Conservation (phyloP, 306 rosid genomes). For the Dalbergia cultrata region DNA sequence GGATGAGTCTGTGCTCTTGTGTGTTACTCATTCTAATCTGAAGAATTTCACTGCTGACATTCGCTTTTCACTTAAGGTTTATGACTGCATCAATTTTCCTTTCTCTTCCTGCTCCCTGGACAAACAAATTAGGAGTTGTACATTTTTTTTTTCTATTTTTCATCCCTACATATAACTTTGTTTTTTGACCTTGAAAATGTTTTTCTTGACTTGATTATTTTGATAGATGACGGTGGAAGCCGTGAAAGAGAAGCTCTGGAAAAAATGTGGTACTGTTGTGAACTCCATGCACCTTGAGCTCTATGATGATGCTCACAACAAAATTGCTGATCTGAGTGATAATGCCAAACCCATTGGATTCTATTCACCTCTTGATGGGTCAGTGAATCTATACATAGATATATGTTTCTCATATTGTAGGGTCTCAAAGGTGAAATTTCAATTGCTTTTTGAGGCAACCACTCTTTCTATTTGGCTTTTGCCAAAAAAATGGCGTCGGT, state of each 20-base stretch:
- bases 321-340: conserved; percentile 69
- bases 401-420: background rate
- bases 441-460: background rate
- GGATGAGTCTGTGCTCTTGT: conserved; percentile 71
- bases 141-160: background rate
- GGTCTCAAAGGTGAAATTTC: background rate
- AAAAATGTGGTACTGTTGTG: conserved; percentile 81
- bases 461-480: background rate
- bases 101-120: no score
- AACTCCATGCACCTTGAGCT: conserved; percentile 80
- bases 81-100: background rate
- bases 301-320: conserved; percentile 68
- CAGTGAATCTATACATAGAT: background rate
- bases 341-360: conserved; percentile 73
- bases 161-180: background rate
- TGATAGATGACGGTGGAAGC: conserved; percentile 69
- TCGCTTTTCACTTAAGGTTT: conserved; percentile 78
- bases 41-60: conserved; percentile 75
- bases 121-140: background rate
- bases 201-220: background rate
- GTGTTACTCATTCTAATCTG: conserved; percentile 80
- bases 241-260: conserved; percentile 86
- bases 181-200: background rate
- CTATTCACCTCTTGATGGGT: conserved; percentile 92
- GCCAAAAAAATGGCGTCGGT: background rate